A percentile compares a stretch with the other conserved stretches of the same genome.
Conservation (phyloP, 2,329 filamentous ascomycete species). For the Alternaria gaisen region DNA sequence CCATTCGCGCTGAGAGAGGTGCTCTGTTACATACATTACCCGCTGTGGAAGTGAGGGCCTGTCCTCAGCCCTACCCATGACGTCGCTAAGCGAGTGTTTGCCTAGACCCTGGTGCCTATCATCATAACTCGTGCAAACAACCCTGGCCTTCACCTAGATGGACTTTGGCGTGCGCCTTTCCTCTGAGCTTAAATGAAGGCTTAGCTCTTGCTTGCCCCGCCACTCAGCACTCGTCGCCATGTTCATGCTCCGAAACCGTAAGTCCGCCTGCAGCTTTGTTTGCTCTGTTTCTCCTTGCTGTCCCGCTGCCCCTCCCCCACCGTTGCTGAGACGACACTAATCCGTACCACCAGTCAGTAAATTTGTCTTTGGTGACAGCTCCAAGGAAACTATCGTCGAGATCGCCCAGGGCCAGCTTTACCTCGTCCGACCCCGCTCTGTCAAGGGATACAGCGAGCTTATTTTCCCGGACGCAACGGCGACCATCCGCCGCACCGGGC, state of each 20-base stretch:
- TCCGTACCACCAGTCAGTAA: conserved; percentile 74
- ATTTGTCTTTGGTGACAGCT: conserved; percentile 86
- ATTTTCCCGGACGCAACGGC: conserved; percentile 92
- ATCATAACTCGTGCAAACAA: conserved; percentile 25
- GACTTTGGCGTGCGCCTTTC: conserved; percentile 22
- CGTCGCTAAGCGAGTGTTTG: conserved; percentile 22
- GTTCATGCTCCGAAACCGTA: conserved; percentile 54
- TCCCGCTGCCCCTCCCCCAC: conserved; percentile 43
- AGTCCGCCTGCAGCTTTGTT: conserved; percentile 31
- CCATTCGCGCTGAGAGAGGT: not conserved
- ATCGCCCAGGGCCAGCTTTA: conserved; percentile 96
- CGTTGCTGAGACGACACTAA: conserved; percentile 36
- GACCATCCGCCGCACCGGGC: conserved; percentile 88
- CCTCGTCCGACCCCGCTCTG: conserved; percentile 91
- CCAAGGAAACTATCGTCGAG: conserved; percentile 92
- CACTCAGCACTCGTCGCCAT: conserved; percentile 37
- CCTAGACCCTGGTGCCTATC: conserved; percentile 23
- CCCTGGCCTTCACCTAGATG: conserved; percentile 22
- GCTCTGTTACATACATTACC: not conserved
- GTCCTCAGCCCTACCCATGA: conserved; percentile 2
- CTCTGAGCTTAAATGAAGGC: conserved; percentile 30
- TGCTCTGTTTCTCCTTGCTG: conserved; percentile 1
- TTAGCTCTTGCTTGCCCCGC: conserved; percentile 19
- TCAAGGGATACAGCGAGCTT: conserved; percentile 97
- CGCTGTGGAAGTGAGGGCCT: not conserved